These are phyloP conservation scores for Triticum monococcum DNA, from an alignment of 176 grass and related monocot genomes.

Conservation along the genomic window DNA sequence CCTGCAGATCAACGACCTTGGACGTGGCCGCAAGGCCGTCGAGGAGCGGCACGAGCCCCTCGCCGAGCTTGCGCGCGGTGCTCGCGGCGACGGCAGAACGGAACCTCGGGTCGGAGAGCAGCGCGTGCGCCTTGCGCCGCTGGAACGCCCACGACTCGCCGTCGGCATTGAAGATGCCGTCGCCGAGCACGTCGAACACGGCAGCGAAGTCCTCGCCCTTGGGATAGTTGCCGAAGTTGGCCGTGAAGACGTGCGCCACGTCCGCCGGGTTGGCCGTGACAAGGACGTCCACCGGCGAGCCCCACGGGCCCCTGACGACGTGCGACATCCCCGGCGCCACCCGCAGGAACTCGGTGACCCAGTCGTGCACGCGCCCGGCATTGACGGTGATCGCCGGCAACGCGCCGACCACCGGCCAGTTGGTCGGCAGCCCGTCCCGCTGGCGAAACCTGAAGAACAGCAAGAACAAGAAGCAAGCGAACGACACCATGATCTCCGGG, in stretches of 20 bases:
- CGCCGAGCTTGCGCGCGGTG: constrained; percentile 35
- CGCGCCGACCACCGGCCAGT: constrained; percentile 64
- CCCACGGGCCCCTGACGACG: constrained; percentile 38
- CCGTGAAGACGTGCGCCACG: constrained; percentile 62
- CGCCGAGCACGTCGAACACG: constrained; percentile 54
- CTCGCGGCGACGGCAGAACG: too few species aligned
- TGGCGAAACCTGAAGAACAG: not conserved
- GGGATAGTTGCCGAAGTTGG: constrained; percentile 30
- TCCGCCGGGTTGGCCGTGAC: constrained; percentile 67
- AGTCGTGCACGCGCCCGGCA: constrained; percentile 49
- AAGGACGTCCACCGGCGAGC: constrained; percentile 51
- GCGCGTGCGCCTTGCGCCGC: too few species aligned
- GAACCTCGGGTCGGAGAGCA: too few species aligned
- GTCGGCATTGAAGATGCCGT: constrained; percentile 90
- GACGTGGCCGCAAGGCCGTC: constrained; percentile 33
- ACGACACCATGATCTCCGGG: constrained; percentile 38
- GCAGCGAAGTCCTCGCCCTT: too few species aligned
- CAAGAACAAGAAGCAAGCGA: constrained; percentile 38
- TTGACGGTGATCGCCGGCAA: constrained; percentile 38
- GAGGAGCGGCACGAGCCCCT: constrained; percentile 51
- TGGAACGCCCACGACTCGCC: constrained; percentile 42
- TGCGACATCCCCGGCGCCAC: constrained; percentile 17
- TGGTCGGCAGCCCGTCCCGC: constrained; percentile 36
- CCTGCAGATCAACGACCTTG: constrained; percentile 52
- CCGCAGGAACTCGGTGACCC: constrained; percentile 17